Percentiles rank a stretch among this genome's conserved stretches.
phyloP scores from a whole-genome alignment of 352 stramenopile species.

The Globisporangium middletonii region DNA sequence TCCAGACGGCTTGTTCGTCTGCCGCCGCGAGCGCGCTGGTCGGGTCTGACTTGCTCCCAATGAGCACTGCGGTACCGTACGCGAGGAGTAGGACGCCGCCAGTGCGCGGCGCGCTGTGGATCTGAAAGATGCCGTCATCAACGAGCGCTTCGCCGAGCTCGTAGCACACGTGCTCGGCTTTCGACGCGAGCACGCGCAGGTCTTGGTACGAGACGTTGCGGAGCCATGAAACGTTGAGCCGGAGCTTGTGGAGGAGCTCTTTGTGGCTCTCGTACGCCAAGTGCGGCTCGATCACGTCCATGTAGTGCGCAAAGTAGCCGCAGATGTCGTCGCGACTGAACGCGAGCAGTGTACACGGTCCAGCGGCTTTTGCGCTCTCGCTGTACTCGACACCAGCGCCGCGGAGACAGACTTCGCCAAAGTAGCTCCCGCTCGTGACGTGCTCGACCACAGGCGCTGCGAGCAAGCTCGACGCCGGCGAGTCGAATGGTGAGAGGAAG shows the following conservation, averaged over 20 bases:
- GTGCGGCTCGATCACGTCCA: constrained; percentile 59
- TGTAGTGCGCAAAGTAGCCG: constrained; percentile 56
- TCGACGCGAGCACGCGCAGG: constrained; percentile 35
- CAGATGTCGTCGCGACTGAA: constrained; percentile 47
- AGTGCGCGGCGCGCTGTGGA: constrained; percentile 15
- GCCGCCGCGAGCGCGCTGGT: constrained; percentile 9
- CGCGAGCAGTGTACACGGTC: constrained; percentile 35
- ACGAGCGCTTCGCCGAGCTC: constrained; percentile 36
- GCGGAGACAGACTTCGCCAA: constrained; percentile 48
- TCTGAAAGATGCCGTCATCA: constrained; percentile 24
- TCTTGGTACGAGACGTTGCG: constrained; percentile 41
- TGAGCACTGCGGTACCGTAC: constrained; percentile 21
- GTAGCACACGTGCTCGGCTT: constrained; percentile 38
- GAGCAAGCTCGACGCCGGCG: background rate
- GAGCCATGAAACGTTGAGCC: constrained; percentile 36
- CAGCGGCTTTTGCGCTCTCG: constrained; percentile 34
- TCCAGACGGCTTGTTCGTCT: constrained; percentile 26
- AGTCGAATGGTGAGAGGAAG: constrained; percentile 3
- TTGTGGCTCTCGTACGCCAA: constrained; percentile 45
- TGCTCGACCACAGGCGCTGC: constrained; percentile 20
- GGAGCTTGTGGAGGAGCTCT: constrained; percentile 41
- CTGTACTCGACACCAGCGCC: constrained; percentile 33
- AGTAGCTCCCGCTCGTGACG: constrained; percentile 43
- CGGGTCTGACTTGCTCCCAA: constrained; percentile 11
- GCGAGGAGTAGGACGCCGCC: constrained; percentile 28